Evolutionary conservation across 345 rosid genomes (phyloP).

Genomic region (Gossypium thurberi): DNA sequence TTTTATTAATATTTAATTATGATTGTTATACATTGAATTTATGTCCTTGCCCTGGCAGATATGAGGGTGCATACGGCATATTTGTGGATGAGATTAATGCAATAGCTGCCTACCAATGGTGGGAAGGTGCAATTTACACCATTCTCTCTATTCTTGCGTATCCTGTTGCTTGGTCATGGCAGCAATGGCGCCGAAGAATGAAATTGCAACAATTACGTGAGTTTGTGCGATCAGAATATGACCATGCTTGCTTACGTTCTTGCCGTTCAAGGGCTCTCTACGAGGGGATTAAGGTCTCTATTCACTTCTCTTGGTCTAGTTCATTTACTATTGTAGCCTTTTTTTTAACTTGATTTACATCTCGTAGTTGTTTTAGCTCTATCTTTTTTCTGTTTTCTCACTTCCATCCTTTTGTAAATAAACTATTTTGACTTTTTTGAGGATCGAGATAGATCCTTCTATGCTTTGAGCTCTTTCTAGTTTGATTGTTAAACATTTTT

Average conservation of each 20-base stretch:
- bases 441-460: not conserved
- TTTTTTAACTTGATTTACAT: not conserved
- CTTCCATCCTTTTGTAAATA: not conserved
- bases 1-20: not conserved
- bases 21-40: slow-evolving; percentile 12
- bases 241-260: slow-evolving; percentile 95
- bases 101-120: slow-evolving; percentile 94
- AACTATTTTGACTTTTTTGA: not conserved
- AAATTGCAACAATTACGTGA: slow-evolving; percentile 87
- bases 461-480: not conserved
- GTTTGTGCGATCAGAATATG: slow-evolving; percentile 97
- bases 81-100: slow-evolving; percentile 97
- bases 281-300: slow-evolving; percentile 91
- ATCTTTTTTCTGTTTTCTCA: not conserved
- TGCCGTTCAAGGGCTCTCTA: slow-evolving; percentile 98
- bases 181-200: slow-evolving; percentile 86
- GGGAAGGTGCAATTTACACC: slow-evolving; percentile 93
- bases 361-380: not conserved
- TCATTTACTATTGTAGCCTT: not conserved
- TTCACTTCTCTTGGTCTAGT: slow-evolving; percentile 6
- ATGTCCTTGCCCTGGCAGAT: slow-evolving; percentile 42
- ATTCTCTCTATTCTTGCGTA: slow-evolving; percentile 70
- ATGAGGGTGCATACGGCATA: slow-evolving; percentile 87
- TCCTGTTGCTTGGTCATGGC: slow-evolving; percentile 99
- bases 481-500: not conserved